Base-by-base conservation (phyloP, 345 rosid genomes). In the Eucalyptus victrix region DNA sequence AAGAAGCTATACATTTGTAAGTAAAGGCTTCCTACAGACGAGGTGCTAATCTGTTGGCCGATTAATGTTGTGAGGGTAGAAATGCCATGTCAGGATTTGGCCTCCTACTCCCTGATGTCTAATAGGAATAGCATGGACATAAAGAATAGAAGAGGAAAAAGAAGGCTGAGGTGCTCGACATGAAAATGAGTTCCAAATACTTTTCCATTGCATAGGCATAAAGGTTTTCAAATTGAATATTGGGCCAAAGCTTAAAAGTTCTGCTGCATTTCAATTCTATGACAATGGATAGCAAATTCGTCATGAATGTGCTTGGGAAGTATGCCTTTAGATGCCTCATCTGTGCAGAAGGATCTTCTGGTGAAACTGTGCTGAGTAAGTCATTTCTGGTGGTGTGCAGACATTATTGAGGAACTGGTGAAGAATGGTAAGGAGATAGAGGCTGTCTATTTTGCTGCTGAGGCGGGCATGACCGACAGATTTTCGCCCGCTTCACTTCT, bases 371-470 rank as follows among this genome's bases (percentile, higher is more conserved):
- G 49, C 58, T 69, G 62, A 86, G 80, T 42, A 87, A 12, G 42
- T 88, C 13, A 44, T 28, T 9, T 88, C 53, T 88, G 90, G 76
- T 58, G 49, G n/a, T 69, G 83, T 81, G 49, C 93, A 94, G 96
- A 90, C 87, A 92, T 94, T 51, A 90, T 95, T 86, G 95, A 93
- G 16, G 94, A 92, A 89, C 89, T 95, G 53, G 87, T 94, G 88
- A 94, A 90, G 90, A 92, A 86, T 87, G 93, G 96, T 58, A 94
- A 94, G 89, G 96, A 94, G 92, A 88, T 94, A 24, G 96, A 94
- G 89, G 97, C 96, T 40, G 92, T 92, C 24, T 93, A 93, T 92
- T 95, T 95, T 90, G 94, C 96, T 87, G 88, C 86, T n/a, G 96
- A 93, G 58, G 88, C 93, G 16, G 93, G 94, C 88, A 88, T 94